These are phyloP conservation scores for Pestalotiopsis sp. DNA, from an alignment of 2,329 filamentous ascomycete genomes.

Conservation along the genomic window DNA sequence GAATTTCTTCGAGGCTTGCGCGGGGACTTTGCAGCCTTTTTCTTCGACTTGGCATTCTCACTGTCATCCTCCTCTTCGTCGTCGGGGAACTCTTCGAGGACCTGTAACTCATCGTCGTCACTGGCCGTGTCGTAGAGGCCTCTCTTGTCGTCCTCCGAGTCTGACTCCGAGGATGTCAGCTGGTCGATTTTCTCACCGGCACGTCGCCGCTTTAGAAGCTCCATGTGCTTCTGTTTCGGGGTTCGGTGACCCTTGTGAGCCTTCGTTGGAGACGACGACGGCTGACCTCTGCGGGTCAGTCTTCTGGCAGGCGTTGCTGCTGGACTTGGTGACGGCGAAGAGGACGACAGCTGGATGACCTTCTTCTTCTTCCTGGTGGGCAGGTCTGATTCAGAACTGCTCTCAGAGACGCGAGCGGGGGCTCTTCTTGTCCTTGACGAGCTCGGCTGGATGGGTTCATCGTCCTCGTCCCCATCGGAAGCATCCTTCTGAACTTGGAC, in stretches of 20 bases:
- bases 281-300: conserved; percentile 9
- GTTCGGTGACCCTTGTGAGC: conserved; percentile 33
- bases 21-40: conserved; percentile 11
- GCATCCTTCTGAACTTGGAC: conserved; percentile 14
- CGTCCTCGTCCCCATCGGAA: conserved; percentile 19
- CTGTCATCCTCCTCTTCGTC: conserved; percentile 32
- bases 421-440: conserved; percentile 23
- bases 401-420: conserved; percentile 23
- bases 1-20: conserved; percentile 8
- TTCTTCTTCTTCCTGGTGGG: conserved; percentile 32
- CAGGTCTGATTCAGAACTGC: conserved; percentile 21
- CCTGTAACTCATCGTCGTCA: conserved; percentile 29
- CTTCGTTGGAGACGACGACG: conserved; percentile 23
- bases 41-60: conserved; percentile 8
- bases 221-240: conserved; percentile 42
- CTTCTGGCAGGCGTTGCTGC: conserved; percentile 3
- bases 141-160: conserved; percentile 52
- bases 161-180: conserved; percentile 39
- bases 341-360: conserved; percentile 15
- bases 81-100: conserved; percentile 34
- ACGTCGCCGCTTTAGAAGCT: conserved; percentile 39
- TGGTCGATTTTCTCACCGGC: conserved; percentile 41
- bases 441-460: conserved; percentile 10
- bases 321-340: background rate
- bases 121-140: conserved; percentile 37